Evolutionary conservation across 139 green algal species (phyloP).

Genomic region (Gonium pectorale): DNA sequence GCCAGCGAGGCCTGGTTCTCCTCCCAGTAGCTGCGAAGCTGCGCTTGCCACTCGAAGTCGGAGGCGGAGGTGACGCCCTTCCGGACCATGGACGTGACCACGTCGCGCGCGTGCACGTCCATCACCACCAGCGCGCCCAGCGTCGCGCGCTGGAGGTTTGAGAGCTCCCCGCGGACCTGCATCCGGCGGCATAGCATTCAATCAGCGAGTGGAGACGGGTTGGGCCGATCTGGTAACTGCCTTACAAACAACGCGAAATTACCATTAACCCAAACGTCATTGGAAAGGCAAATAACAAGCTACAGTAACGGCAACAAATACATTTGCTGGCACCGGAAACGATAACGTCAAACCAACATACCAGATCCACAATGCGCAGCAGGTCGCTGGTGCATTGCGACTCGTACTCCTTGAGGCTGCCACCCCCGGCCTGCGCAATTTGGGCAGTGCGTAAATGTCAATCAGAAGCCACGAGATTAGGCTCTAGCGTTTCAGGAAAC

Average conservation of each 20-base stretch:
- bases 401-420: conserved; percentile 49
- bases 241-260: no score
- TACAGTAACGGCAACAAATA: no score
- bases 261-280: no score
- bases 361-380: conserved; percentile 61
- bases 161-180: conserved; percentile 78
- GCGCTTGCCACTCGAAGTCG: conserved; percentile 72
- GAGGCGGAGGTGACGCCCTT: conserved; percentile 50
- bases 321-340: no score
- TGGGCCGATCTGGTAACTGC: no score
- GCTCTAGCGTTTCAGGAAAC: no score
- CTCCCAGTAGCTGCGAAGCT: conserved; percentile 87
- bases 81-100: conserved; percentile 60
- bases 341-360: no score
- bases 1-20: conserved; percentile 47
- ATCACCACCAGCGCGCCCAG: conserved; percentile 84
- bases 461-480: no score
- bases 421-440: conserved; percentile 19
- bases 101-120: conserved; percentile 85
- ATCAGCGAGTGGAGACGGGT: no score
- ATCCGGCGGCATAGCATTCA: no score
- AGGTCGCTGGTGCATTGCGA: conserved; percentile 62
- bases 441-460: no score
- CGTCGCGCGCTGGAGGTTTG: conserved; percentile 77
- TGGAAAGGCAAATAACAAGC: no score